Base-by-base conservation (phyloP, 2,329 filamentous ascomycete genomes). In the Chrysoporthe deuterocubensis region DNA sequence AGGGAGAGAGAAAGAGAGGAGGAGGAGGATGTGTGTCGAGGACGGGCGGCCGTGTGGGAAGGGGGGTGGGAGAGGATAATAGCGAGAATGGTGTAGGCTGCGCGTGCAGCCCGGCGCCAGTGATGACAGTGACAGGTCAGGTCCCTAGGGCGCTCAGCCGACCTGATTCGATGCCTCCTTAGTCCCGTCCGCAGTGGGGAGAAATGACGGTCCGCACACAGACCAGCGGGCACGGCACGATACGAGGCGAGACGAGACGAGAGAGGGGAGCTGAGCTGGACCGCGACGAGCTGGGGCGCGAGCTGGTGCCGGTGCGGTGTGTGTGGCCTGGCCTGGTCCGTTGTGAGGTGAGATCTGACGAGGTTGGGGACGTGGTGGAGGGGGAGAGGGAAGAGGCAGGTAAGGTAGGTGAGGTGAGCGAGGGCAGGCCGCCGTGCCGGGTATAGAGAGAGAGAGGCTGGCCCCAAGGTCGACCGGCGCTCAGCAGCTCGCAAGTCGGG, bases 191-290 rank as follows among this genome's bases (percentile, higher is more conserved):
- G 54, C 34, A 14, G 11, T 57, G 16, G 16, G 6, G 32, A 32
- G 48, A 32, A 57, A 40, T 57, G 54, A 40, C 13, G 54, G 54
- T 2, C 54, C 34, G 54, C 54, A 40, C 14, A 4, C 32, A 40
- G 18, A 37, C 9, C 16, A 13, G 40, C 18, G 32, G 34, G 32
- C 34, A 40, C 34, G 54, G 54, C 16, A 57, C 54, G 34, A 57
- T 40, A 57, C 54, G 54, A 57, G 54, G 40, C 14, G 54, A 57
- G 21, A 52, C 48, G 48, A 13, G 48, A 52, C n/a, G 48, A 52
- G n/a, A 52, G 48, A 52, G n/a, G 48, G 26, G 48, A 32, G 21
- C 48, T 13, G 48, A 52, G 26, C 26, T 26, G 26, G 26, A 26
- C 26, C 48, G 48, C n/a, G 48, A 26, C 48, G 48, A 52, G 43